Evolutionary conservation across 305 asterid species (phyloP), one percentile per base, ranked within the genome.

Genomic region (Euphrasia arctica): DNA sequence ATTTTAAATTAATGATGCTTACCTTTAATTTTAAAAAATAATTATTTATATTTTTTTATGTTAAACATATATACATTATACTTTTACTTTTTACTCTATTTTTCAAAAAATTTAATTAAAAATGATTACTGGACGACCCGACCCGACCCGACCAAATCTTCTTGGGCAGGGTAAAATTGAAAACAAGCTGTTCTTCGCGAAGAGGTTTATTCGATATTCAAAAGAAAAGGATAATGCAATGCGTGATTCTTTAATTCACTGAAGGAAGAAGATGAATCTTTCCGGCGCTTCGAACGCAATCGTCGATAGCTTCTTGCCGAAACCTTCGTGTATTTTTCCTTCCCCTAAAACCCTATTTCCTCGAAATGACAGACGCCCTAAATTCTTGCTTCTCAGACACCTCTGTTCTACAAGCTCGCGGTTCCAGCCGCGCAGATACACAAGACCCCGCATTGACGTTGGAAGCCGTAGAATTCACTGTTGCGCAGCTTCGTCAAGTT

Each of bases 401-500:
- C 55, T 47, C 25, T 67, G n/a, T 52, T 66, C 66, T 51, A 7
- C 70, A 47, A 70, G 34, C 60, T 52, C 32, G 45, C 70, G 59
- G 51, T 70, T 71, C 15, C 75, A 68, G 59, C 66, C 70, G 28
- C 55, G 62, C 59, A 52, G 51, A 22, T 61, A 13, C 39, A 4
- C 8, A 25, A 31, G 54, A 15, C 61, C 64, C 25, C 34, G 75
- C 43, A 61, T 58, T 54, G 49, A 34, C 55, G 67, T 54, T 52
- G 68, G 69, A 68, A 65, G 72, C 55, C 74, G 60, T 68, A 56
- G 67, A 66, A 65, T 74, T 27, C 69, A 66, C 62, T 61, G 73
- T 3, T 72, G 73, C 76, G 74, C 65, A 50, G 77, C 65, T 73
- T 70, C 82, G 49, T 64, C 68, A 3, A 59, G 70, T 59, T 67